Conservation (phyloP, 2,329 filamentous ascomycete species). For the Pseudogymnoascus sp. region DNA sequence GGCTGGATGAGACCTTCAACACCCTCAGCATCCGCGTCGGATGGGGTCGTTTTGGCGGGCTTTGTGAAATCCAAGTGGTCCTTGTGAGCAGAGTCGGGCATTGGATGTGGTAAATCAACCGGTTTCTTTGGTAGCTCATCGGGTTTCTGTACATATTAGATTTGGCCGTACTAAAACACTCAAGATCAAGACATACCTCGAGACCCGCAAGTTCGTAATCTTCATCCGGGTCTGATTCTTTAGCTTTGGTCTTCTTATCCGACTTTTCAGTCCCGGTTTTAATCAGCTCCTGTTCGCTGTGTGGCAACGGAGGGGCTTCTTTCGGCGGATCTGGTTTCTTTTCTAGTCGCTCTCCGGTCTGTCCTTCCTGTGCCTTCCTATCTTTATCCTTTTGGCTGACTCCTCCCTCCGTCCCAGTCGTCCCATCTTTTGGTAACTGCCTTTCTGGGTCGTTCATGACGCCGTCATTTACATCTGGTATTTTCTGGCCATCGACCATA, state of each 20-base stretch:
- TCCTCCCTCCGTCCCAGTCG: constrained; percentile 79
- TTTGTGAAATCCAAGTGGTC: constrained; percentile 50
- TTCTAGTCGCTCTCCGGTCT: constrained; percentile 55
- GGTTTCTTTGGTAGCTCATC: constrained; percentile 70
- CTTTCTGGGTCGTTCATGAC: constrained; percentile 89
- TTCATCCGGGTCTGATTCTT: constrained; percentile 29
- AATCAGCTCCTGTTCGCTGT: constrained; percentile 69
- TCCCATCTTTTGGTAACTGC: constrained; percentile 69
- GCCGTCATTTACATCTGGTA: constrained; percentile 61
- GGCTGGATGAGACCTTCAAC: constrained; percentile 61
- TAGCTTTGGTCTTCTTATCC: constrained; percentile 28
- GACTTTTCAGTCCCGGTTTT: constrained; percentile 30
- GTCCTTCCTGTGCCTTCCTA: constrained; percentile 57
- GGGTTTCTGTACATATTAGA: constrained; percentile 55
- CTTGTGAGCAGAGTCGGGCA: constrained; percentile 57
- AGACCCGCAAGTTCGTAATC: constrained; percentile 36
- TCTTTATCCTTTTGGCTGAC: constrained; percentile 81
- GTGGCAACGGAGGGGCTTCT: constrained; percentile 72
- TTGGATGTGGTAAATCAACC: constrained; percentile 63
- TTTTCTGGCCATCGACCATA: constrained; percentile 50
- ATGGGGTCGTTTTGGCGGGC: constrained; percentile 28
- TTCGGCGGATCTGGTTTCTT: constrained; percentile 79
- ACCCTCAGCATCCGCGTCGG: constrained; percentile 36
- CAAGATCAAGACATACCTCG: constrained; percentile 41
- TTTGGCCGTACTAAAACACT: neutral